Evolutionary conservation across 2,329 filamentous ascomycete species (phyloP).

Genomic region (Sporothrix euskadiensis): DNA sequence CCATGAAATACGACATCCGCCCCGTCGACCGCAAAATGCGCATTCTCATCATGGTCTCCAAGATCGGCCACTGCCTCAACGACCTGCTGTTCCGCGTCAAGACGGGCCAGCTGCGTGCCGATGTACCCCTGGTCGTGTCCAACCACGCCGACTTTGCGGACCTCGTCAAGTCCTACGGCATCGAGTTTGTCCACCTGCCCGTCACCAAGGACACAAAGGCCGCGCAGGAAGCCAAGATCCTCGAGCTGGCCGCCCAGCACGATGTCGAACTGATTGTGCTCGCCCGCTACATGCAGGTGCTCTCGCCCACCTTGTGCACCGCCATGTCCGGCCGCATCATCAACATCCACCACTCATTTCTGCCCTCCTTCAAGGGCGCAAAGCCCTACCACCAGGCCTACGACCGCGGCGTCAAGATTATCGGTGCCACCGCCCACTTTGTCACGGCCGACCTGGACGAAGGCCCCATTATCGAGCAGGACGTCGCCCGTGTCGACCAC

Average conservation of each 20-base stretch:
- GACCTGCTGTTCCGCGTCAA: conserved; percentile 76
- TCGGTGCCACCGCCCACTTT: conserved; percentile 82
- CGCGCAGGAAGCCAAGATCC: conserved; percentile 69
- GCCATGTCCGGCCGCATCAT: conserved; percentile 85
- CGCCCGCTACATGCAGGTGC: conserved; percentile 85
- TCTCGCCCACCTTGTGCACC: conserved; percentile 70
- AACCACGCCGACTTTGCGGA: conserved; percentile 75
- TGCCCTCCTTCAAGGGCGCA: conserved; percentile 84
- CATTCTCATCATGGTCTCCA: conserved; percentile 85
- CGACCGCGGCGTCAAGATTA: conserved; percentile 84
- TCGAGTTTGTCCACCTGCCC: conserved; percentile 78
- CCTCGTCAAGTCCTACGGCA: conserved; percentile 70
- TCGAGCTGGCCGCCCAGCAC: conserved; percentile 68
- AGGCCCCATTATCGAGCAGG: conserved; percentile 85
- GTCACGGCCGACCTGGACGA: conserved; percentile 84
- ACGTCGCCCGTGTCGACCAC: conserved; percentile 75
- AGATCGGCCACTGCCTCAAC: conserved; percentile 73
- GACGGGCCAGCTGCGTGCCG: conserved; percentile 65
- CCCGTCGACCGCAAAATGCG: conserved; percentile 68
- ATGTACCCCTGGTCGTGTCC: conserved; percentile 75
- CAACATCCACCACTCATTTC: conserved; percentile 88
- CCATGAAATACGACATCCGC: conserved; percentile 70
- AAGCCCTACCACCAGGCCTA: conserved; percentile 88
- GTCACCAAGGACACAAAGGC: conserved; percentile 76
- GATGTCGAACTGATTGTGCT: conserved; percentile 76